Percentiles rank a stretch among this genome's conserved stretches.
Conservation (phyloP, 176 grass and related monocot species). For the Raddia guianensis region DNA sequence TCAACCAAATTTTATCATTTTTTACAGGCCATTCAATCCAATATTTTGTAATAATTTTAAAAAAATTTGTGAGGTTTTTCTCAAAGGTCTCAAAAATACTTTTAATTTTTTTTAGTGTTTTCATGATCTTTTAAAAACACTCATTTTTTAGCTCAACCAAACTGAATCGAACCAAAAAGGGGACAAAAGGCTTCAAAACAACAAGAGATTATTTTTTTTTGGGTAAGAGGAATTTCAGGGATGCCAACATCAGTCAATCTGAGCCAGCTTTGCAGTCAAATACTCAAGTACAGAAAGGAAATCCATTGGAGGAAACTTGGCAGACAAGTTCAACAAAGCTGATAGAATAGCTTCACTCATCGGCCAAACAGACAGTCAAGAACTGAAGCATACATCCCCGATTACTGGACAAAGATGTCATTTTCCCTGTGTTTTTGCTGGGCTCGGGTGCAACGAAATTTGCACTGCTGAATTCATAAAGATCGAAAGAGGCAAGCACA, state of each 20-base stretch:
- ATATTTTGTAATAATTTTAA: too few relatives aligned
- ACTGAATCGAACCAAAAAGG: too few relatives aligned
- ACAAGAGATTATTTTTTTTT: too few relatives aligned
- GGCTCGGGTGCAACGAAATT: not conserved
- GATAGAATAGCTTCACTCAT: not conserved
- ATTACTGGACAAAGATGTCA: constrained; percentile 25
- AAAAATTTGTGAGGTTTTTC: too few relatives aligned
- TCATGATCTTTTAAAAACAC: too few relatives aligned
- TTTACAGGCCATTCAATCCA: too few relatives aligned
- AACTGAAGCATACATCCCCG: not conserved
- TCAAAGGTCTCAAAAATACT: too few relatives aligned
- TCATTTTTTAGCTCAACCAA: too few relatives aligned
- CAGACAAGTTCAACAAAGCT: constrained; percentile 12
- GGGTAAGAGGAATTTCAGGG: not conserved
- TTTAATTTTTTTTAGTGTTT: too few relatives aligned
- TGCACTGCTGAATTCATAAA: not conserved
- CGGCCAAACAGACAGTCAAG: not conserved
- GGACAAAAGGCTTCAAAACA: too few relatives aligned
- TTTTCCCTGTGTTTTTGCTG: not conserved
- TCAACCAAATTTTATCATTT: too few relatives aligned
- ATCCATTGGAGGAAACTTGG: not conserved
- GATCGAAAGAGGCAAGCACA: not conserved
- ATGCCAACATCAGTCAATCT: not conserved
- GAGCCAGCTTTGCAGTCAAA: constrained; percentile 11
- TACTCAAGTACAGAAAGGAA: not conserved